Evolutionary conservation across 306 rosid genomes (phyloP).

Genomic region (Malus asiatica): DNA sequence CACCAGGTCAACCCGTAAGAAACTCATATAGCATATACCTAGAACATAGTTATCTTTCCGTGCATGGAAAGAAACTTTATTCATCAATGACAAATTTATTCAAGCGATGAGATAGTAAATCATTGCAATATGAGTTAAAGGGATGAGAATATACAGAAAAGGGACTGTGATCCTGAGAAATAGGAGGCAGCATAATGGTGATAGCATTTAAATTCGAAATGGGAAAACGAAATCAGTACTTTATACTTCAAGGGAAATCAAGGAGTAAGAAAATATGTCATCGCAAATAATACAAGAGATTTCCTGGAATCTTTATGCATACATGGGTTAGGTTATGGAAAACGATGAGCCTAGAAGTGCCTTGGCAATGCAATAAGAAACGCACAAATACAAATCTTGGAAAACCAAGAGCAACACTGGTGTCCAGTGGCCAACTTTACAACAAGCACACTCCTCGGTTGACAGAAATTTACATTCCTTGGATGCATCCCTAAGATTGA

Average conservation of each 20-base stretch:
- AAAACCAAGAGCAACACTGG: not conserved
- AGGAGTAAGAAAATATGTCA: not conserved
- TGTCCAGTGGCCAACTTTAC: not conserved
- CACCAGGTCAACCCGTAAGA: constrained; percentile 26
- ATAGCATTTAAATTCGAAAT: not conserved
- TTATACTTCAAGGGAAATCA: not conserved
- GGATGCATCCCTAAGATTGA: not conserved
- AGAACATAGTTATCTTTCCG: not conserved
- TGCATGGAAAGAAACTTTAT: not conserved
- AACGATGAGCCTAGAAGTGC: not conserved
- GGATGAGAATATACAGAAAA: not conserved
- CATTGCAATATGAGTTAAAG: not conserved
- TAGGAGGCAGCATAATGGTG: not conserved
- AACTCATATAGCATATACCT: not conserved
- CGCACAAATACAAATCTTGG: not conserved
- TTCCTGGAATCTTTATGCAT: not conserved
- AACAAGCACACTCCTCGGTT: not conserved
- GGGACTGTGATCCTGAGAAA: not conserved
- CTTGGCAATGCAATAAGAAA: not conserved
- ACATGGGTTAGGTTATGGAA: not conserved
- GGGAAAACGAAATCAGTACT: not conserved
- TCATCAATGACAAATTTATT: not conserved
- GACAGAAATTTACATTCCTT: not conserved
- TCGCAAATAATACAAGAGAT: not conserved
- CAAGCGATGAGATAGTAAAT: not conserved